These are phyloP conservation scores for Cryptococcus amylolentus DNA, from an alignment of 1,284 basidiomycete species.

Conservation along the genomic window DNA sequence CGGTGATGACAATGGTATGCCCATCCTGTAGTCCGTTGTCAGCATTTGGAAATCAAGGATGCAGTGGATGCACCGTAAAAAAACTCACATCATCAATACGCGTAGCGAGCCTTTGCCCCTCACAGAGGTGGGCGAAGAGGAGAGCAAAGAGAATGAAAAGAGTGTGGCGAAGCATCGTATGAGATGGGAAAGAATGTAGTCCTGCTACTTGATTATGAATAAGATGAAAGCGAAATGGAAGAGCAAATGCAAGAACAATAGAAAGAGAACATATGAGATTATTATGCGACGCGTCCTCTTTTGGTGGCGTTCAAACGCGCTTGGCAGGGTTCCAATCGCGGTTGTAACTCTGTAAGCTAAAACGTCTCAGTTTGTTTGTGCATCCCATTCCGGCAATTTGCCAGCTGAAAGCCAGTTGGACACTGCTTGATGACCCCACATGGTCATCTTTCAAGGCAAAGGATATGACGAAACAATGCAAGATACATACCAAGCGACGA, in stretches of 20 bases:
- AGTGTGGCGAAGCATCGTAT: background rate
- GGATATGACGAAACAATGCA: too few species aligned
- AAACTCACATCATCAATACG: slow-evolving; percentile 5
- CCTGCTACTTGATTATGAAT: background rate
- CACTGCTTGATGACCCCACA: too few species aligned
- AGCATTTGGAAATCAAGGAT: background rate
- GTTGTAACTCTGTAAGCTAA: too few species aligned
- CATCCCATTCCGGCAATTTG: too few species aligned
- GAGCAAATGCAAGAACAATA: background rate
- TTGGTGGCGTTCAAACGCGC: background rate
- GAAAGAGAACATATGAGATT: background rate
- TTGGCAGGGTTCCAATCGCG: too few species aligned
- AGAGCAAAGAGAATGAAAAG: background rate
- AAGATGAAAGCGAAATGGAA: background rate
- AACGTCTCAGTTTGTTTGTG: too few species aligned
- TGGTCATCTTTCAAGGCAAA: too few species aligned
- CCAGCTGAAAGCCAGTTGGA: too few species aligned
- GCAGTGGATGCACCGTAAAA: background rate
- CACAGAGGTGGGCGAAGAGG: slow-evolving; percentile 1
- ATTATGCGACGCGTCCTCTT: background rate
- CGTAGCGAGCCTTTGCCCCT: slow-evolving; percentile 6
- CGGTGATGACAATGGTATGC: slow-evolving; percentile 5
- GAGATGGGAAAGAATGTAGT: background rate
- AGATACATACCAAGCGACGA: too few species aligned
- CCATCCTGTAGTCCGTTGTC: background rate